Conservation (phyloP, 768 basidiomycete species). For the Termitomyces sp. region DNA sequence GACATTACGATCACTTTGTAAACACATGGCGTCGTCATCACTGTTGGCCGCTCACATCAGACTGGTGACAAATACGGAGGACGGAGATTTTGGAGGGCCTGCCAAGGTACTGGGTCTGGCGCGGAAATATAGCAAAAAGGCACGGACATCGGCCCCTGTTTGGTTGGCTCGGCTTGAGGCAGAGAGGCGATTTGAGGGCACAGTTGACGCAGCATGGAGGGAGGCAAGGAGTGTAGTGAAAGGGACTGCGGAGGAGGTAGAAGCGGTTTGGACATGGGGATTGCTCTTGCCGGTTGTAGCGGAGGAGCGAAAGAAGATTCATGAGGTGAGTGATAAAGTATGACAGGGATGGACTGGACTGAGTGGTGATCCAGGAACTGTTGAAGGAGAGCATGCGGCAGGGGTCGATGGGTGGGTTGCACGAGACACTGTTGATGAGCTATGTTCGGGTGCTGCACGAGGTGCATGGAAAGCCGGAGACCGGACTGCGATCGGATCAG, state of each 20-base stretch:
- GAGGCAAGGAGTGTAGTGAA: conserved; percentile 39
- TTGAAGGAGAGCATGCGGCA: conserved; percentile 45
- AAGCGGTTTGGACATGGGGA: conserved; percentile 57
- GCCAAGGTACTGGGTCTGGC: conserved; percentile 37
- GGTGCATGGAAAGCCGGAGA: conserved; percentile 14
- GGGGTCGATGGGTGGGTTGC: conserved; percentile 34
- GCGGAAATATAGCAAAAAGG: conserved; percentile 41
- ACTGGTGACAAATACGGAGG: conserved; percentile 18
- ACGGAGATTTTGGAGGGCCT: conserved; percentile 12
- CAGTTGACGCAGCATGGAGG: conserved; percentile 32
- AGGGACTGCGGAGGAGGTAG: conserved; percentile 25
- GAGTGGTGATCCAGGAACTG: conserved; percentile 29
- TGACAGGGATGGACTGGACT: conserved; percentile 1
- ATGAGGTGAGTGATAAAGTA: conserved; percentile 28
- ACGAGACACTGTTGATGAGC: conserved; percentile 44
- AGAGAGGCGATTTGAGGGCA: conserved; percentile 29
- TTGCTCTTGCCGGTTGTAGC: conserved; percentile 23
- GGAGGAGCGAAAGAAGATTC: conserved; percentile 19
- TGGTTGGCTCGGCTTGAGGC: conserved; percentile 53
- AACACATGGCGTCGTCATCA: conserved; percentile 20
- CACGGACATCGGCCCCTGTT: conserved; percentile 34
- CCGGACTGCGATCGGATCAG: conserved; percentile 29
- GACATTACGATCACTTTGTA: conserved; percentile 36
- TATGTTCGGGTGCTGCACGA: conserved; percentile 34
- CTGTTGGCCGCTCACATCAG: conserved; percentile 30